Evolutionary conservation across 176 grass and related monocot genomes (phyloP).

Genomic region (Otatea glauca): DNA sequence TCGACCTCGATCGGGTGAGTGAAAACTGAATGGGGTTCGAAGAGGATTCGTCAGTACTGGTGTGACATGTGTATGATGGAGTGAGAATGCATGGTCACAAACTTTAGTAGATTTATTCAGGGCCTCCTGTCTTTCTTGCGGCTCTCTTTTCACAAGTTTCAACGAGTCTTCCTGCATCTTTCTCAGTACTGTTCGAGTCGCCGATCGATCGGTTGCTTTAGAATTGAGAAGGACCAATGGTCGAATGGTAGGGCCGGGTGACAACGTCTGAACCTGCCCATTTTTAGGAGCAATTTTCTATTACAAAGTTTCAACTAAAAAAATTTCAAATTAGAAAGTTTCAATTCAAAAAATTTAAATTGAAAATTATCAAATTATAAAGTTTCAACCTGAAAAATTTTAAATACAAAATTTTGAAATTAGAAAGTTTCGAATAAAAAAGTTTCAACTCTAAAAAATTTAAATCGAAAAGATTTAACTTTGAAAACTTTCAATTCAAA

Average conservation of each 20-base stretch:
- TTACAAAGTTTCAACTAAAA: too few species aligned
- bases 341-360: too few species aligned
- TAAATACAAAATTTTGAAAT: too few species aligned
- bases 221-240: neutral
- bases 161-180: slow-evolving; percentile 6
- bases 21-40: neutral
- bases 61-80: neutral
- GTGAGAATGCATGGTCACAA: neutral
- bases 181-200: slow-evolving; percentile 25
- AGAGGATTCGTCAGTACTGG: slow-evolving; percentile 1
- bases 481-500: too few species aligned
- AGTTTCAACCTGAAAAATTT: too few species aligned
- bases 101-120: slow-evolving; percentile 3
- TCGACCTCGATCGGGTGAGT: slow-evolving; percentile 33
- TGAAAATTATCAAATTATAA: too few species aligned
- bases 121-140: neutral
- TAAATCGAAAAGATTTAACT: too few species aligned
- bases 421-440: too few species aligned
- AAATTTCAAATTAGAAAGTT: too few species aligned
- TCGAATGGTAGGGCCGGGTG: neutral
- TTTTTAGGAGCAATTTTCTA: neutral
- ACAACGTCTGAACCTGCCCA: neutral
- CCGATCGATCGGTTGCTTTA: slow-evolving; percentile 19
- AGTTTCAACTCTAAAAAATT: too few species aligned
- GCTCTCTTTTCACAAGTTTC: slow-evolving; percentile 7